Percentiles rank a stretch among this genome's conserved stretches.
phyloP scores from a whole-genome alignment of 139 green algal species.

The Volvox reticuliferus region DNA sequence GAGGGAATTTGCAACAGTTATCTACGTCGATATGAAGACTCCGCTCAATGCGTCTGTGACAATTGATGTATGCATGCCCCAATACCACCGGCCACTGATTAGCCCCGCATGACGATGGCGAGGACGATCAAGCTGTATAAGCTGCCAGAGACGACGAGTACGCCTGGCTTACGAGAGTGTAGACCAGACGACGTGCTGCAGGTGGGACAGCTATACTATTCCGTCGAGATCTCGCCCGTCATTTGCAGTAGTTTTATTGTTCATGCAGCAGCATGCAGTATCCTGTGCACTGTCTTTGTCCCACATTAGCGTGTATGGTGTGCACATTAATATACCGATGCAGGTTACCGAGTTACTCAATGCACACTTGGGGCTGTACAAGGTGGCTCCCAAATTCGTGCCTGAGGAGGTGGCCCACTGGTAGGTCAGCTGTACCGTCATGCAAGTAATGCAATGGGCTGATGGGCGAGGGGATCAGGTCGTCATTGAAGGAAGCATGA shows the following conservation, averaged over 20 bases:
- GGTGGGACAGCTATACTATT: constrained; percentile 46
- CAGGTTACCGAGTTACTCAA: constrained; percentile 84
- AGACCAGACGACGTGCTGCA: constrained; percentile 70
- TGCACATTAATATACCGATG: background rate
- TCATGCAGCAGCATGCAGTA: too few relatives aligned
- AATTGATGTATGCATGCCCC: too few relatives aligned
- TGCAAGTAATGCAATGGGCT: too few relatives aligned
- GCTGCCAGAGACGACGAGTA: constrained; percentile 83
- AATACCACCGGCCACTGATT: background rate
- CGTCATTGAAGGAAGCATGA: too few relatives aligned
- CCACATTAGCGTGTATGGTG: too few relatives aligned
- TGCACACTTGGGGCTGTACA: constrained; percentile 79
- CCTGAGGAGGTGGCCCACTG: constrained; percentile 93
- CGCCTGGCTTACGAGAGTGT: constrained; percentile 79
- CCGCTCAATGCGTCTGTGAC: too few relatives aligned
- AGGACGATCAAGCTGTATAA: constrained; percentile 97
- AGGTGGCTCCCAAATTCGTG: constrained; percentile 63
- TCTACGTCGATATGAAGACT: too few relatives aligned
- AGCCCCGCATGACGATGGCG: constrained; percentile 93
- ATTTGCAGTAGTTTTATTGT: too few relatives aligned
- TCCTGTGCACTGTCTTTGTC: too few relatives aligned
- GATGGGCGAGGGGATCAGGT: too few relatives aligned
- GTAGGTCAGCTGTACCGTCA: constrained; percentile 61
- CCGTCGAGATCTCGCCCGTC: too few relatives aligned
- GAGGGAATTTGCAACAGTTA: too few relatives aligned